Base-by-base conservation (phyloP, 352 stramenopile genomes). In the Phytophthora fragariaefolia region DNA sequence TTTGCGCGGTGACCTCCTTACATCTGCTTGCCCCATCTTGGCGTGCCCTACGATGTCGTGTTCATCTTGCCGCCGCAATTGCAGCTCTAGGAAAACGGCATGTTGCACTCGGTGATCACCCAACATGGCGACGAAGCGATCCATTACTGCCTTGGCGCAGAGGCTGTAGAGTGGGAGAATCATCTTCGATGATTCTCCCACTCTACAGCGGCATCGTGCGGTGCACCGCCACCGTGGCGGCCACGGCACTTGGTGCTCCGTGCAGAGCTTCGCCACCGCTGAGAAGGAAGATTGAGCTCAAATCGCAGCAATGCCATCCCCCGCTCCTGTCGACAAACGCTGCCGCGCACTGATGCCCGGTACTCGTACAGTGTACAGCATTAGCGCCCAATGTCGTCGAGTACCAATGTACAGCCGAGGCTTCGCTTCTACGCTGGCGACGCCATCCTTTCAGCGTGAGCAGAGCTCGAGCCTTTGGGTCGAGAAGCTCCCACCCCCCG, bases 91-190 rank as follows among this genome's bases (percentile, higher is more conserved):
- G 8, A 26, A 34, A 36, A 36, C 43, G 40, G 40, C 48, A 62
- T 20, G 18, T 54, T 46, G 28, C 49, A 45, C 24, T 30, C 42
- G 54, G 28, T n/a, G 38, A n/a, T n/a, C n/a, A n/a, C n/a, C 24
- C 42, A 28, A 63, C 45, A 32, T 32, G 45, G 45, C 22, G 23
- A 32, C 46, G 15, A 18, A 26, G 43, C 23, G 47, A 64, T 57
- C 57, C 57, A 64, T 64, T 64, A 63, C 57, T 64, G 57, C 57
- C 22, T 6, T n/a, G 10, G 22, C n/a, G n/a, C n/a, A n/a, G n/a
- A n/a, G n/a, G n/a, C n/a, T n/a, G n/a, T n/a, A n/a, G n/a, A n/a
- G n/a, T n/a, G n/a, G n/a, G n/a, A n/a, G n/a, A n/a, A n/a, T n/a
- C n/a, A n/a, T n/a, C n/a, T n/a, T n/a, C 22, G 56, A 34, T 63